Conservation (phyloP, 139 green algal genomes). For the Picochlorum sp. region DNA sequence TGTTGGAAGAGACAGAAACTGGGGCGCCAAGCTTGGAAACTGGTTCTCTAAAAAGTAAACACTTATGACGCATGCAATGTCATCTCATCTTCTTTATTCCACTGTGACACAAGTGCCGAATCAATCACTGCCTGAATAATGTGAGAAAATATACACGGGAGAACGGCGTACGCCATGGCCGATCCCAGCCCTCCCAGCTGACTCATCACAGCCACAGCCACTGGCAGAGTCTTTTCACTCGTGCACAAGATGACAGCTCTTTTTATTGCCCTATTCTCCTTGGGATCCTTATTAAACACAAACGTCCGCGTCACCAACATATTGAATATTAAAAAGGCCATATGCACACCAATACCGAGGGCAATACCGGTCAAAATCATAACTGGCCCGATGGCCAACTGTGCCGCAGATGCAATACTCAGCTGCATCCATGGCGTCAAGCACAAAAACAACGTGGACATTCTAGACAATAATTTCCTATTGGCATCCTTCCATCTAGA, state of each 20-base stretch:
- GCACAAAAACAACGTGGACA: constrained; percentile 42
- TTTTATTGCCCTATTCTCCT: constrained; percentile 19
- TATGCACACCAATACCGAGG: constrained; percentile 34
- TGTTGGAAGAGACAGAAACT: too few relatives aligned
- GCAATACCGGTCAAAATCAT: constrained; percentile 19
- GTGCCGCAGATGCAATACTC: constrained; percentile 24
- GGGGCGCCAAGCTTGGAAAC: too few relatives aligned
- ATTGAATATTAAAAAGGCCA: constrained; percentile 42
- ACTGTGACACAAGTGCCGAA: constrained; percentile 37
- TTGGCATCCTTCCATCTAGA: constrained; percentile 25
- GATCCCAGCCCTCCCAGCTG: constrained; percentile 26
- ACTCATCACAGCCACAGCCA: constrained; percentile 50
- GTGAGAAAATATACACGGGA: constrained; percentile 44
- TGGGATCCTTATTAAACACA: constrained; percentile 2
- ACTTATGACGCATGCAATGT: too few relatives aligned
- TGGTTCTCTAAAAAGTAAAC: too few relatives aligned
- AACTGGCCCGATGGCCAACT: constrained; percentile 13
- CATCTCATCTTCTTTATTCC: constrained; percentile 19
- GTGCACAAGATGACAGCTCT: constrained; percentile 38
- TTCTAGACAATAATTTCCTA: constrained; percentile 35
- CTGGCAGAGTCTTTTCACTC: constrained; percentile 53
- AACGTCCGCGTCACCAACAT: constrained; percentile 1
- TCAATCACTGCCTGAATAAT: constrained; percentile 50
- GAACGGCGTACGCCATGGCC: constrained; percentile 32
- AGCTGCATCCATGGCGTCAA: constrained; percentile 74